Percentiles rank a stretch among this genome's conserved stretches.
Conservation (phyloP, 176 grass and related monocot species). For the Phyllostachys edulis region DNA sequence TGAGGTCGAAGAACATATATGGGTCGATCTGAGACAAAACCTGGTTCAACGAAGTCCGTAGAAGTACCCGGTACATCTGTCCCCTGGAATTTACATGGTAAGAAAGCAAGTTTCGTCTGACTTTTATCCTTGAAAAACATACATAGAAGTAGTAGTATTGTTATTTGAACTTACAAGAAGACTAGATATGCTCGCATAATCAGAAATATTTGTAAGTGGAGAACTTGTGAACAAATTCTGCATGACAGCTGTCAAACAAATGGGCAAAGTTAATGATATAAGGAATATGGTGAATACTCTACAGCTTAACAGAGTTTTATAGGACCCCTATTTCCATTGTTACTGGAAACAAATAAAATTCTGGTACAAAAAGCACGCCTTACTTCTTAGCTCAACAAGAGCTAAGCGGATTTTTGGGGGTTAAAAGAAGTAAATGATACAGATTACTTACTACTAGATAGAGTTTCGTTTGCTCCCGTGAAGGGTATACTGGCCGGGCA, state of each 20-base stretch:
- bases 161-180: slow-evolving; percentile 50
- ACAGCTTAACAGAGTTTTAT: not conserved
- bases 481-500: slow-evolving; percentile 55
- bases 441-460: slow-evolving; percentile 57
- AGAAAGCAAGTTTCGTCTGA: not conserved
- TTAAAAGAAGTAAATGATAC: not conserved
- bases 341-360: not conserved
- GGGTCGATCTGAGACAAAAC: slow-evolving; percentile 35
- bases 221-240: slow-evolving; percentile 46
- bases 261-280: slow-evolving; percentile 18
- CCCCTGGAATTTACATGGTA: slow-evolving; percentile 38
- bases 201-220: slow-evolving; percentile 40
- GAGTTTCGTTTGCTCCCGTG: slow-evolving; percentile 48
- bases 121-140: slow-evolving; percentile 8
- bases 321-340: not conserved
- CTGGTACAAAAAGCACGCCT: not conserved
- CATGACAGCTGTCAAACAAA: slow-evolving; percentile 46
- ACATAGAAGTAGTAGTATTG: not conserved
- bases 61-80: slow-evolving; percentile 45
- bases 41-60: slow-evolving; percentile 38
- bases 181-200: slow-evolving; percentile 28
- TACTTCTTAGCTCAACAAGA: not conserved
- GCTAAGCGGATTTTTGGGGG: not conserved
- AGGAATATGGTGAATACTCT: slow-evolving; percentile 22
- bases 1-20: slow-evolving; percentile 52